Base-by-base conservation (phyloP, 495 filamentous ascomycete species). In the Penicillium manginii region DNA sequence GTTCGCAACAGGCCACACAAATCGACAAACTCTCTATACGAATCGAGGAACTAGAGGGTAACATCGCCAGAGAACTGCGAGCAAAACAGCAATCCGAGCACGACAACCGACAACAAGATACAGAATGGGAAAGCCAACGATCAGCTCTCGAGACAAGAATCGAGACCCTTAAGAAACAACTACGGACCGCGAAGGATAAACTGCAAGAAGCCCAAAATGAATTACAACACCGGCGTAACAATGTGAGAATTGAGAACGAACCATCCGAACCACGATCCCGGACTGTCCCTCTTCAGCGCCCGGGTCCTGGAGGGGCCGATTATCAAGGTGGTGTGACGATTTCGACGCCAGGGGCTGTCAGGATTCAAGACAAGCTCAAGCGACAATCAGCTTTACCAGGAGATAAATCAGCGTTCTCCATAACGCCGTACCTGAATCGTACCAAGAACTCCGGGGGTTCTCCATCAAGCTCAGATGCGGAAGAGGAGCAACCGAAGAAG, bases 351-450 rank as follows among this genome's bases (percentile, higher is more conserved):
- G 88, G 87, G 17, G 86, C 86, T 52, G 77, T 84, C 52, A 74
- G 76, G 17, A 72, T 80, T 59, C 80, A 82, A 64, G 87, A 85
- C 55, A 79, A 79, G 57, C 76, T 70, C 19, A 76, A 75, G 45
- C 74, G 76, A 47, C 75, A 80, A 23, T 78, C 83, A 15, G 83
- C 83, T 0, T 64, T 87, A 39, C 74, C 86, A 33, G 91, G 89
- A 22, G 91, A 96, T 61, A 96, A 96, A 70, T 96, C 92, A 1
- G 85, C 81, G 18, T 97, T 97, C 68, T 94, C 91, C 11, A 92
- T 97, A 60, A 97, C 93, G 2, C 93, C 93, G 1, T 96, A 92
- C 72, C 75, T 97, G 29, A 96, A 93, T 75, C 87, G 90, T 52
- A 90, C 88, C 7, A 78, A 82, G 42, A 73, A 79, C n/a, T 70